phyloP scores from a whole-genome alignment of 1,284 basidiomycete genomes.

The Chondrostereum purpureum region DNA sequence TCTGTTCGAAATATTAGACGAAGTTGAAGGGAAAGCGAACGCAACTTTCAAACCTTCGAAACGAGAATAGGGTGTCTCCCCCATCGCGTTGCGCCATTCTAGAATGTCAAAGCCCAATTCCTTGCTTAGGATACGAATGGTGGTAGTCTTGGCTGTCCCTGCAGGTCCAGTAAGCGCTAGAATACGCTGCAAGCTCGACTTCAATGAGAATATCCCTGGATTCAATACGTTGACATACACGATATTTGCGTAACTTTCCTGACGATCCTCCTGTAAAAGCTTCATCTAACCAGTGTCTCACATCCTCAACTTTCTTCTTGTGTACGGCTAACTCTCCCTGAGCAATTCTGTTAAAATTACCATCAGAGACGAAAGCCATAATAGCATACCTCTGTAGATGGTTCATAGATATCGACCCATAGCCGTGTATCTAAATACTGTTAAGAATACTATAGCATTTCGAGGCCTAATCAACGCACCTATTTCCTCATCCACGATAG shows the following conservation, averaged over 20 bases:
- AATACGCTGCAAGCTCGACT: constrained; percentile 53
- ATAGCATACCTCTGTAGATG: constrained; percentile 51
- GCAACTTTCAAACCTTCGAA: no score
- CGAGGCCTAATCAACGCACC: background rate
- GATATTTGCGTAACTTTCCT: constrained; percentile 67
- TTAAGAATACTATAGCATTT: constrained; percentile 1
- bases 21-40: no score
- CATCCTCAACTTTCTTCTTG: constrained; percentile 79
- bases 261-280: constrained; percentile 68
- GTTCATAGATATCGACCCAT: constrained; percentile 79
- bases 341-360: constrained; percentile 8
- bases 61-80: no score
- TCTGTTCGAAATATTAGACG: background rate
- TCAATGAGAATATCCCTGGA: constrained; percentile 1
- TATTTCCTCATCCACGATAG: background rate
- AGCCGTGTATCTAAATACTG: constrained; percentile 38
- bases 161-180: constrained; percentile 85
- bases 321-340: constrained; percentile 86
- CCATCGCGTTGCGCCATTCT: constrained; percentile 76
- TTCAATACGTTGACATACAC: constrained; percentile 43
- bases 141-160: constrained; percentile 88
- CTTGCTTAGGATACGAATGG: constrained; percentile 66
- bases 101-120: constrained; percentile 78
- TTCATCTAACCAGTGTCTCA: constrained; percentile 81
- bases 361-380: background rate